Evolutionary conservation across 2,329 filamentous ascomycete genomes (phyloP).

Genomic region (Arthrobotrys entomopaga): DNA sequence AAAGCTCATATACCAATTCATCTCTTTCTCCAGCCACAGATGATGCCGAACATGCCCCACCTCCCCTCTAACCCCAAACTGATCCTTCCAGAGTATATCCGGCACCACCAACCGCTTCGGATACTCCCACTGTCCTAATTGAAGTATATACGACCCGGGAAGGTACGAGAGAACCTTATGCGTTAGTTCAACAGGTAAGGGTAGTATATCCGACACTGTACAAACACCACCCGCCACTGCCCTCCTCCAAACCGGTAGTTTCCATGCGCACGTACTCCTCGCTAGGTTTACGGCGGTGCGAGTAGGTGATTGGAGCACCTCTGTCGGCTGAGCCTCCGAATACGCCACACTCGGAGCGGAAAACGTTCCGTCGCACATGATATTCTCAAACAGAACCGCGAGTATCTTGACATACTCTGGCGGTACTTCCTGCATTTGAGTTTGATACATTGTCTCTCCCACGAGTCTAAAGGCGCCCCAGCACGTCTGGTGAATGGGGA

Average conservation of each 20-base stretch:
- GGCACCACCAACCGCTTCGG: slow-evolving; percentile 20
- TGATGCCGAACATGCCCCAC: slow-evolving; percentile 2
- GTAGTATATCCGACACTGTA: slow-evolving; percentile 8
- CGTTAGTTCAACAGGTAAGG: slow-evolving; percentile 26
- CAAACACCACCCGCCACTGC: neutral
- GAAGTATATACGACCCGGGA: neutral
- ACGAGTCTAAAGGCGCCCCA: slow-evolving; percentile 2
- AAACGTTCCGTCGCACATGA: too few relatives aligned
- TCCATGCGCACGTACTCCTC: neutral
- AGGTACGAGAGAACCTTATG: slow-evolving; percentile 21
- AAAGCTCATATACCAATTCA: slow-evolving; percentile 19
- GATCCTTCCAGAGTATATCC: slow-evolving; percentile 26
- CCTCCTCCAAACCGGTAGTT: neutral
- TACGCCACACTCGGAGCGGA: too few relatives aligned
- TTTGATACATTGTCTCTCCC: neutral
- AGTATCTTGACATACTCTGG: too few relatives aligned
- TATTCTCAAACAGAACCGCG: too few relatives aligned
- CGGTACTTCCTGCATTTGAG: neutral
- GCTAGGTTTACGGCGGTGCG: too few relatives aligned
- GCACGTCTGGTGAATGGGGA: slow-evolving; percentile 11
- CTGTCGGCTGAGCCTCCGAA: too few relatives aligned
- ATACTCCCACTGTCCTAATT: neutral
- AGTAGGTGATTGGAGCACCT: too few relatives aligned
- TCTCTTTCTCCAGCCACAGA: neutral
- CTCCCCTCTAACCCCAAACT: slow-evolving; percentile 14